Base-by-base conservation (phyloP, 371 early-diverging fungal genomes). In the Mucor indicus region DNA sequence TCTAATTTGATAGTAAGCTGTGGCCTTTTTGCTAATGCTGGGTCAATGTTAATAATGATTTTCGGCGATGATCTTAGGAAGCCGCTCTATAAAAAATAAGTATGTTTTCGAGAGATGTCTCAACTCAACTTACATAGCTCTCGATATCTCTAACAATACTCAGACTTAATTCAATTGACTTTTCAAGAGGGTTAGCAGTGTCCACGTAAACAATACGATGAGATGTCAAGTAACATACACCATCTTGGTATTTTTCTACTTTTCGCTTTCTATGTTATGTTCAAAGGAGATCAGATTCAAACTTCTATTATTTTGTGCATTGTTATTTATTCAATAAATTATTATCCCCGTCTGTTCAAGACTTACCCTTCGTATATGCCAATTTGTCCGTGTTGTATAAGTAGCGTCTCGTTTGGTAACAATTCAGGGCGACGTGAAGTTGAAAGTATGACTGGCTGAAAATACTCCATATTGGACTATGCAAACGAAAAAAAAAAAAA, bases 191-290 rank as follows among this genome's bases (percentile, higher is more conserved):
- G 17, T 62, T 62, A 42, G 63, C 71, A 39, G 68, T 65, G 55
- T 89, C 86, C 11, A 93, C 83, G 66, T 90, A 93, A 21, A 92
- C 64, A 25, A 93, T 60, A 27, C 92, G 83, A 50, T 86, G 86
- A 2, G 77, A 70, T 2, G 94, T 91, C 52, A 89, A 64, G 46
- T 90, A 89, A 24, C 82, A 81, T 0, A 83, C 79, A 19, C 94
- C 94, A 50, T 81, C 79, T 55, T 90, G 86, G 55, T 81, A 85
- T 17, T 80, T 65, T 5, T 74, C 70, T 38, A 81, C 48, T 47
- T 85, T 83, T 3, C 51, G 37, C 41, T 79, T 78, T 30, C 81
- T 70, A 23, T 35, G 38, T 29, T 29, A 29, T 29, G 30, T 6
- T 12, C 12, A 29, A 6, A 8, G 30, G 30, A 29, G 30, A 29